phyloP scores from a whole-genome alignment of 129 eudicot genomes.

The Artemisia argyi region DNA sequence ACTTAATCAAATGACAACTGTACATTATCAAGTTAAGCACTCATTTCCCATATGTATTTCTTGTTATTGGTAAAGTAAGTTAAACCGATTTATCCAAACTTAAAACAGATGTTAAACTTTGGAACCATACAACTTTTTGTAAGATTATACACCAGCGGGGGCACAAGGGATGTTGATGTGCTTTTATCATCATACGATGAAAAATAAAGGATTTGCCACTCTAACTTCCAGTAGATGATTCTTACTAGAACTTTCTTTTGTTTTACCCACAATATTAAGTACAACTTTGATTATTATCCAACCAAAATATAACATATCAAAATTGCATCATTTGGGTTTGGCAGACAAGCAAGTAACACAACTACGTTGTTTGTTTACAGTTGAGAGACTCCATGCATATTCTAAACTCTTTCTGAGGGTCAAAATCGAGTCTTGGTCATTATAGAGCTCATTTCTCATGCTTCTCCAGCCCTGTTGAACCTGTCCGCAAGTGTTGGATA shows the following conservation, averaged over 20 bases:
- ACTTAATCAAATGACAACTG: too few relatives aligned
- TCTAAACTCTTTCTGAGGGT: constrained; percentile 36
- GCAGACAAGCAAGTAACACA: background rate
- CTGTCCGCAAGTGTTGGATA: constrained; percentile 21
- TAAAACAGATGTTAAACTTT: too few relatives aligned
- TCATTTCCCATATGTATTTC: too few relatives aligned
- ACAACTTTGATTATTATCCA: constrained; percentile 34
- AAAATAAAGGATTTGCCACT: too few relatives aligned
- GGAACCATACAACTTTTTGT: too few relatives aligned
- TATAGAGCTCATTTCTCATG: constrained; percentile 31
- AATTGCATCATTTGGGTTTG: constrained; percentile 32
- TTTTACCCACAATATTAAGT: constrained; percentile 6
- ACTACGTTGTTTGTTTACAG: constrained; percentile 38
- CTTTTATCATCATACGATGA: too few relatives aligned
- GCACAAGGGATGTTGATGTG: too few relatives aligned
- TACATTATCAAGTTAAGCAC: too few relatives aligned
- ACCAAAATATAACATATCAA: constrained; percentile 27
- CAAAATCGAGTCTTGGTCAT: constrained; percentile 31
- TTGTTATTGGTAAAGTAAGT: too few relatives aligned
- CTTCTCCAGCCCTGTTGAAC: constrained; percentile 37
- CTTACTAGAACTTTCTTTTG: background rate
- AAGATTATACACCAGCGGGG: too few relatives aligned
- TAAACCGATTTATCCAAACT: too few relatives aligned
- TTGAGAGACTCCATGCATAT: constrained; percentile 25
- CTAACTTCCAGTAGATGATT: too few relatives aligned